phyloP scores from a whole-genome alignment of 257 asterid species.

The Penstemon newberryi region DNA sequence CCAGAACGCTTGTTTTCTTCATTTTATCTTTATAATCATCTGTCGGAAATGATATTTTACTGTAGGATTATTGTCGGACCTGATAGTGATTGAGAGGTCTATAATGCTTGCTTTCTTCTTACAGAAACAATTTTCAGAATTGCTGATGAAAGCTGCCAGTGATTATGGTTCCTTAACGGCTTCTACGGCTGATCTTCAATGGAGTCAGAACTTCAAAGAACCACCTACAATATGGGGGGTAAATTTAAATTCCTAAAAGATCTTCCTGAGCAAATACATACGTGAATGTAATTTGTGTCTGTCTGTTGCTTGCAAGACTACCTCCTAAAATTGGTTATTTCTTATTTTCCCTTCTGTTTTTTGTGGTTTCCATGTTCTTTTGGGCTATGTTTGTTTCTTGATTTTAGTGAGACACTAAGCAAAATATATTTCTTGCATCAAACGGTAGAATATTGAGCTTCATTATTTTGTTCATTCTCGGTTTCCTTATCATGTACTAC shows the following conservation, averaged over 20 bases:
- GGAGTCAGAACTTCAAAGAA: constrained; percentile 96
- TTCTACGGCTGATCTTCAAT: constrained; percentile 87
- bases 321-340: not conserved
- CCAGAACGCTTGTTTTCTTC: not conserved
- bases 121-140: constrained; percentile 97
- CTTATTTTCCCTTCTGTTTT: not conserved
- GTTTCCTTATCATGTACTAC: too few species aligned
- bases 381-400: not conserved
- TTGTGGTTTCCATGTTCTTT: not conserved
- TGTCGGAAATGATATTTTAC: not conserved
- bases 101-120: constrained; percentile 9
- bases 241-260: constrained; percentile 32
- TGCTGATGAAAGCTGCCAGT: constrained; percentile 95
- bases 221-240: constrained; percentile 98
- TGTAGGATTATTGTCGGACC: not conserved
- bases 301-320: not conserved
- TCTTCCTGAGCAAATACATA: constrained; percentile 1
- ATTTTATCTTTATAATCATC: not conserved
- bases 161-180: constrained; percentile 96
- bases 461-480: too few species aligned
- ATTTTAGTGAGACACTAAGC: too few species aligned
- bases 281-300: not conserved
- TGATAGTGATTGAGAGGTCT: constrained; percentile 15
- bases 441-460: too few species aligned
- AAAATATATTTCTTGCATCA: too few species aligned